Evolutionary conservation across 2,329 filamentous ascomycete genomes (phyloP), one percentile per base, ranked within the genome.

Genomic region (Fonsecaea nubica): DNA sequence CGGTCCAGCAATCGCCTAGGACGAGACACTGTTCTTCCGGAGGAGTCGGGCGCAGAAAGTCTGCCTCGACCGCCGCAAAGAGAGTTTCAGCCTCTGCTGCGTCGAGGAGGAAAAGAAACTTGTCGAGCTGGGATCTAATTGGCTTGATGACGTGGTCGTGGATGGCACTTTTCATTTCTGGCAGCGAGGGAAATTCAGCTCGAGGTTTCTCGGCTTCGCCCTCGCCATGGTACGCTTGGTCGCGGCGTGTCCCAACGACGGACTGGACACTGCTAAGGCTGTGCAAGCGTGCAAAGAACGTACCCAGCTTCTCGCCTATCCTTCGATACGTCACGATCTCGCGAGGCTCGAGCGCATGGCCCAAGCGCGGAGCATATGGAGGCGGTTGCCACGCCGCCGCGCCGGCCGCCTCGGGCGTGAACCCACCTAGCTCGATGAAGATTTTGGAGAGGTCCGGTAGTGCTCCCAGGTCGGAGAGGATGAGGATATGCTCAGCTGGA

Each of bases 1-100:
- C 59, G 4, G 60, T 66, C 64, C 64, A 66, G 12, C 60, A 66
- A 33, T 64, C 60, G 33, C 64, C 64, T 13, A 66, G 42, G 42
- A 59, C 60, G 15, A 66, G 21, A n/a, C 48, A 53, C 36, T 40
- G 50, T 57, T 66, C 64, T 30, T 57, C 48, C 53, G 32, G 32
- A 10, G 33, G 38, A 18, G 32, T 64, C 15, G 40, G 13, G 9
- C 64, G 59, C 4, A 56, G 33, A 48, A 63, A 66, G 18, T 63
- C 53, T 32, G 52, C 60, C 9, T 50, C 54, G 3, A 53, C 40
- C 9, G 36, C 33, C 35, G 18, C 21, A 35, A 38, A 64, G 15
- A 64, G 40, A 18, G 4, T 33, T 21, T n/a, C 21, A 21, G 59
- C 59, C 12, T 58, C 59, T 57, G 45, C 64, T n/a, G 35, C 18